These are phyloP conservation scores for Canariomyces notabilis DNA, from an alignment of 2,329 filamentous ascomycete genomes.

Conservation along the genomic window DNA sequence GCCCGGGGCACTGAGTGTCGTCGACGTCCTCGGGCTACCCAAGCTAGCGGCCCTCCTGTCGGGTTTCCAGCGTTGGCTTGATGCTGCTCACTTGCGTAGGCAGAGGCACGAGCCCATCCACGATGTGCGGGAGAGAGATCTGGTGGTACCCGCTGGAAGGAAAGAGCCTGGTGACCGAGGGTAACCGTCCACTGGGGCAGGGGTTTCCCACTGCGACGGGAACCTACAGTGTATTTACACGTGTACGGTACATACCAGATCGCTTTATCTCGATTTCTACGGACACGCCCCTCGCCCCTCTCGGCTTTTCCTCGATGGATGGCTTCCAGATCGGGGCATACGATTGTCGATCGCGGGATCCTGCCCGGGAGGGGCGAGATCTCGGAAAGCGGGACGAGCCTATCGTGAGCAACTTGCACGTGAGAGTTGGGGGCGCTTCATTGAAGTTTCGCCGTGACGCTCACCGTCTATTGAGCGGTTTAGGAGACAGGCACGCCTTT, in stretches of 20 bases:
- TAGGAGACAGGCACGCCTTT: no score
- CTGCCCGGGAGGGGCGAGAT: neutral
- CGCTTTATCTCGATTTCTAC: neutral
- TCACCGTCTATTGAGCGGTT: no score
- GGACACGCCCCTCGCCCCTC: neutral
- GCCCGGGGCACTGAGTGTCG: no score
- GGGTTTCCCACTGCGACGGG: neutral
- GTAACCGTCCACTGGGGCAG: neutral
- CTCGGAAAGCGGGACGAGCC: neutral
- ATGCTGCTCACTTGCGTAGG: no score
- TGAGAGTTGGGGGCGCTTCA: no score
- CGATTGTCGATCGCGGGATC: constrained; percentile 7
- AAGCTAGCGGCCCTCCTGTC: no score
- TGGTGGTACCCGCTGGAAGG: no score
- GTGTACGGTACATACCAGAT: constrained; percentile 4
- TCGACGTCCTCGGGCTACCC: no score
- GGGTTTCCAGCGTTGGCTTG: no score
- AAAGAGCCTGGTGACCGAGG: neutral
- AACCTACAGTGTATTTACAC: neutral
- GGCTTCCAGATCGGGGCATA: constrained; percentile 9
- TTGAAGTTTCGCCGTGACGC: no score
- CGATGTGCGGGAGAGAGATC: no score
- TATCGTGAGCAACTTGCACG: neutral
- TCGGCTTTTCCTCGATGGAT: neutral
- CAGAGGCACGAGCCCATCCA: no score